Percentiles rank a stretch among this genome's conserved stretches.
Conservation (phyloP, 148 eudicot genomes). For the Pouteria glomerata region DNA sequence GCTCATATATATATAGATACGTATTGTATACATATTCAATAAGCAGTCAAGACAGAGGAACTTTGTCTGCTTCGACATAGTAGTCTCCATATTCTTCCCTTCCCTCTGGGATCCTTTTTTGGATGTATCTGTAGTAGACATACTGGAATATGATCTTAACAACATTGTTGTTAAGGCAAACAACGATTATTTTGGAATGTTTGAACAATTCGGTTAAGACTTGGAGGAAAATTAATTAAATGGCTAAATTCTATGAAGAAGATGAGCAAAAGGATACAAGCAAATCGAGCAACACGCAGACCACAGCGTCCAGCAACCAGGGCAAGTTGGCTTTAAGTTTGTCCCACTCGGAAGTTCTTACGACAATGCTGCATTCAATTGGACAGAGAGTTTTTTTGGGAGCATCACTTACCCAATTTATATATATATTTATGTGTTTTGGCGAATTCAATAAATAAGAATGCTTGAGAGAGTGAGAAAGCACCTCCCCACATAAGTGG, state of each 20-base stretch:
- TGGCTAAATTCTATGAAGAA: too few species aligned
- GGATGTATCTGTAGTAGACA: conserved; percentile 63
- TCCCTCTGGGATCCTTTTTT: conserved; percentile 24
- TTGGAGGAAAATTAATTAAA: too few species aligned
- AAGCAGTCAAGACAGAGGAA: conserved; percentile 15
- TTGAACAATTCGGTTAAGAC: too few species aligned
- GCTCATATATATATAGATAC: too few species aligned
- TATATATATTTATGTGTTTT: neutral
- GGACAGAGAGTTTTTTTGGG: too few species aligned
- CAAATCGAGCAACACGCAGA: conserved; percentile 73
- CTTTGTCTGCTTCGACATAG: conserved; percentile 35
- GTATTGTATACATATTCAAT: neutral
- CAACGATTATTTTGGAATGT: neutral
- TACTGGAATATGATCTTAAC: conserved; percentile 80
- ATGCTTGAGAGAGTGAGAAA: neutral
- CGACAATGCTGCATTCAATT: conserved; percentile 59
- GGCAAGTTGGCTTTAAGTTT: conserved; percentile 80
- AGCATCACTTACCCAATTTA: too few species aligned
- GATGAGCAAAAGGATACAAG: conserved; percentile 65
- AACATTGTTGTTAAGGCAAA: conserved; percentile 33
- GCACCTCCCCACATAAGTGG: conserved; percentile 78
- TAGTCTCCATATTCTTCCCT: conserved; percentile 28
- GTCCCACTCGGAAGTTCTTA: conserved; percentile 54
- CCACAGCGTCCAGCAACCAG: conserved; percentile 90
- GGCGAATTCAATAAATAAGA: too few species aligned